Evolutionary conservation across 192 early-diverging fungal species (phyloP).

Genomic region (Paraglomus occultum): DNA sequence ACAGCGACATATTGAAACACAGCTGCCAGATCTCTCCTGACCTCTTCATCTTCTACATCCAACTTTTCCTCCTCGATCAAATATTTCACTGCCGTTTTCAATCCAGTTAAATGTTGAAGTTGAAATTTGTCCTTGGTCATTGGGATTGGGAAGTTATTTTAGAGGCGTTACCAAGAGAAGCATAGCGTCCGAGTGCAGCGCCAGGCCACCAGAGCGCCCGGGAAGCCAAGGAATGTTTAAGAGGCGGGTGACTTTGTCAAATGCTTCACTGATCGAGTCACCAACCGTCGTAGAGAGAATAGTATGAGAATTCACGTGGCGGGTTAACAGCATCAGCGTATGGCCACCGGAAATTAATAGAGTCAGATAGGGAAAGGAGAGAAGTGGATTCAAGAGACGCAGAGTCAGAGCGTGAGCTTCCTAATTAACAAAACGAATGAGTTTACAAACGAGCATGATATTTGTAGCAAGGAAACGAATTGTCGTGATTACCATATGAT

Average conservation of each 20-base stretch:
- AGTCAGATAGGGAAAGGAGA: slow-evolving; percentile 65
- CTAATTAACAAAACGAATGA: slow-evolving; percentile 26
- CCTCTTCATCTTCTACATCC: slow-evolving; percentile 37
- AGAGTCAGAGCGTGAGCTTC: slow-evolving; percentile 80
- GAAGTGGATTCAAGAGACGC: slow-evolving; percentile 49
- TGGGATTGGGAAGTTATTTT: slow-evolving; percentile 56
- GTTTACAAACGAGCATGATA: slow-evolving; percentile 5
- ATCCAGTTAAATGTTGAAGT: slow-evolving; percentile 53
- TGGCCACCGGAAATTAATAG: slow-evolving; percentile 79
- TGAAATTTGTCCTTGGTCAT: slow-evolving; percentile 55
- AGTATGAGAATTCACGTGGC: slow-evolving; percentile 58
- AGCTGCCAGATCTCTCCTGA: slow-evolving; percentile 59
- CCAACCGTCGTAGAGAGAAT: slow-evolving; percentile 67
- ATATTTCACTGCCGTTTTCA: slow-evolving; percentile 65
- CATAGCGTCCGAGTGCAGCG: slow-evolving; percentile 64
- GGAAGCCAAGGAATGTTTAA: slow-evolving; percentile 62
- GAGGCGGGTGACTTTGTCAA: slow-evolving; percentile 74
- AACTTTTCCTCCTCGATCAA: slow-evolving; percentile 44
- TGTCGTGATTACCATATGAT: slow-evolving; percentile 62
- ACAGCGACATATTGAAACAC: slow-evolving; percentile 65
- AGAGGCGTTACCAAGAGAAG: slow-evolving; percentile 47
- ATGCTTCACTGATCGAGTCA: slow-evolving; percentile 76
- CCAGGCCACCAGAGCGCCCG: slow-evolving; percentile 68
- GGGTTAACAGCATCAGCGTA: slow-evolving; percentile 58
- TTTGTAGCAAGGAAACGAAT: background rate